Base-by-base conservation (phyloP, 2,329 filamentous ascomycete species). In the Thelonectria rubi region DNA sequence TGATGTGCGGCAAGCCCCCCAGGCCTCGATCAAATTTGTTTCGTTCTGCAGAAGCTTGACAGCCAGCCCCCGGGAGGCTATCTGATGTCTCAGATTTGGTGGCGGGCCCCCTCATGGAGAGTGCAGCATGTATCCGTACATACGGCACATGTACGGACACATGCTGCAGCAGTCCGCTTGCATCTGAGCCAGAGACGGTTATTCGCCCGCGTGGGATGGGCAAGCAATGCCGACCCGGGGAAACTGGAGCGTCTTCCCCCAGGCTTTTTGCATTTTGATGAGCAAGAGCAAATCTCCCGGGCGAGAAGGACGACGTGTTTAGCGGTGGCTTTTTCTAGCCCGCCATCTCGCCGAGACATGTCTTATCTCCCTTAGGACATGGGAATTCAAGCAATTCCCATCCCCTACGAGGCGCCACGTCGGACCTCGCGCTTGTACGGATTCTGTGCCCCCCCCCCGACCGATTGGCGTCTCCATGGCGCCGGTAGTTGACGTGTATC, bases 301-400 rank as follows among this genome's bases (percentile, higher is more conserved):
- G 45, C 30, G 26, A 26, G 18, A 24, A 24, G 18, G n/a, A n/a
- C n/a, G n/a, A 20, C n/a, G 50, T 30, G 26, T 30, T n/a, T 30
- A 30, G 26, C 26, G 26, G 67, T 66, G 62, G 65, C 55, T 59
- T 61, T 48, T 59, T 61, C 40, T 50, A 39, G 18, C 60, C 65
- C 55, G 59, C 52, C 58, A 67, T 64, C 58, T 65, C 66, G 65
- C 67, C 66, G 69, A 71, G 69, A 71, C 68, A 68, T 50, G 34
- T 63, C 62, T 68, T 64, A 49, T 60, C 45, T 65, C 58, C 39
- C 50, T 51, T 63, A 48, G 55, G 50, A 59, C 53, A 68, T 70
- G 67, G 65, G 62, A 37, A 70, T 69, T 67, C 57, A 52, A 62
- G 53, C 24, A 55, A 69, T 57, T 64, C 60, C 65, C 65, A 68